Percentiles rank a stretch among this genome's conserved stretches.
Conservation (phyloP, 257 asterid species). For the Forsythia suspensa region DNA sequence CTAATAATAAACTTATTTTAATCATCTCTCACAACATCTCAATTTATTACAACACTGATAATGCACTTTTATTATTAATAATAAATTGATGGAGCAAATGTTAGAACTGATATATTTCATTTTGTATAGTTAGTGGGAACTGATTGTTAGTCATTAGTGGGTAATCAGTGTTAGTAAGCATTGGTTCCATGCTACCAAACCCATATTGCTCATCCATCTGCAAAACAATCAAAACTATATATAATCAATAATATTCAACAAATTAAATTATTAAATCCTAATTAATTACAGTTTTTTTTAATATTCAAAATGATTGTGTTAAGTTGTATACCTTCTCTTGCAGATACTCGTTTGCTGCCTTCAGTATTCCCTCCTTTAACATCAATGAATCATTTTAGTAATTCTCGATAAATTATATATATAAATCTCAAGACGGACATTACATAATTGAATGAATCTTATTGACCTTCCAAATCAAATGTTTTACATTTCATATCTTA, state of each 20-base stretch:
- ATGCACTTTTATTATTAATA: background rate
- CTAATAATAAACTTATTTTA: too few relatives aligned
- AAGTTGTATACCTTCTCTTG: slow-evolving; percentile 58
- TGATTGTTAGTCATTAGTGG: slow-evolving; percentile 46
- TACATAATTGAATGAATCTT: background rate
- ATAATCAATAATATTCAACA: background rate
- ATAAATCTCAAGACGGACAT: background rate
- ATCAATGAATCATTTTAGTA: background rate
- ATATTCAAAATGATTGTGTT: background rate
- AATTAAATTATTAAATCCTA: background rate
- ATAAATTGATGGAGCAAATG: background rate
- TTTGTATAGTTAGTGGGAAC: slow-evolving; percentile 49
- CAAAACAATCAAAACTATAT: slow-evolving; percentile 9
- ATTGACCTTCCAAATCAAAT: background rate
- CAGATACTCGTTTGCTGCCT: slow-evolving; percentile 76
- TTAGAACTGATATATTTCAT: slow-evolving; percentile 43
- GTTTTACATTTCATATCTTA: background rate
- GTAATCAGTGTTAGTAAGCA: slow-evolving; percentile 44
- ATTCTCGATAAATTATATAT: background rate
- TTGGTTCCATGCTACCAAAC: slow-evolving; percentile 41
- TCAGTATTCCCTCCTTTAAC: slow-evolving; percentile 73
- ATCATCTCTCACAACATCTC: background rate
- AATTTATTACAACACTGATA: background rate
- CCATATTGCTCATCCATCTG: slow-evolving; percentile 76
- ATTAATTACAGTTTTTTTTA: background rate